Evolutionary conservation across 106 monocot species (phyloP).

Genomic region (Apostasia shenzhenica): DNA sequence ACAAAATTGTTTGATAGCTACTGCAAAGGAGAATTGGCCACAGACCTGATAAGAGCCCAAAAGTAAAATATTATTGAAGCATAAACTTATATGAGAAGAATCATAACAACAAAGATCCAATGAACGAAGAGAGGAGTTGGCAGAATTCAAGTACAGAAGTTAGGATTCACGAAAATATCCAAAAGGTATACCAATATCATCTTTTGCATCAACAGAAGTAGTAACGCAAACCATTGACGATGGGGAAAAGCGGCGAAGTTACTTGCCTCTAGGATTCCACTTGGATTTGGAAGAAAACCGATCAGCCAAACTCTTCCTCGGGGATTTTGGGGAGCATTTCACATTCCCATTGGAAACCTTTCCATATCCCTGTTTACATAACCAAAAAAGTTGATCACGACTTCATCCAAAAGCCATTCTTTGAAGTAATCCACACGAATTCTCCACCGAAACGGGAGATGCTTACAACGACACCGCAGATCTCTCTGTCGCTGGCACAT

Average conservation of each 20-base stretch:
- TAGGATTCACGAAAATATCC: too few species aligned
- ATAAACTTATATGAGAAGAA: neutral
- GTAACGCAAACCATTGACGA: too few species aligned
- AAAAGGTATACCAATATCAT: too few species aligned
- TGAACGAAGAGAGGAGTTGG: too few species aligned
- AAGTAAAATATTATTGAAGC: neutral
- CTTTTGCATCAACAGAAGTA: too few species aligned
- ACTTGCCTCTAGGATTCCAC: slow-evolving; percentile 35
- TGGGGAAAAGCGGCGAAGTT: neutral
- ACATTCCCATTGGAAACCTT: neutral
- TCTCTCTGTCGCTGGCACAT: neutral
- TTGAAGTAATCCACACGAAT: neutral
- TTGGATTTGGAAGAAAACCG: slow-evolving; percentile 5
- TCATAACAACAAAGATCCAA: neutral
- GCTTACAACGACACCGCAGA: neutral
- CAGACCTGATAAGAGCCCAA: neutral
- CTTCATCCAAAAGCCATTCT: neutral
- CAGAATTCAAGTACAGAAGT: too few species aligned
- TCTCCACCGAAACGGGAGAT: neutral
- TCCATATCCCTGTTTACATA: neutral
- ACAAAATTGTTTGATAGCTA: neutral
- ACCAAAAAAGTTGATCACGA: neutral
- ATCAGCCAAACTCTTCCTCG: slow-evolving; percentile 16
- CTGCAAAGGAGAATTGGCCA: neutral
- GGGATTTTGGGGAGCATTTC: slow-evolving; percentile 16